A percentile compares a stretch with the other conserved stretches of the same genome.
Evolutionary conservation across 2,329 filamentous ascomycete species (phyloP).

Genomic region (Metarhizium guizhouense): DNA sequence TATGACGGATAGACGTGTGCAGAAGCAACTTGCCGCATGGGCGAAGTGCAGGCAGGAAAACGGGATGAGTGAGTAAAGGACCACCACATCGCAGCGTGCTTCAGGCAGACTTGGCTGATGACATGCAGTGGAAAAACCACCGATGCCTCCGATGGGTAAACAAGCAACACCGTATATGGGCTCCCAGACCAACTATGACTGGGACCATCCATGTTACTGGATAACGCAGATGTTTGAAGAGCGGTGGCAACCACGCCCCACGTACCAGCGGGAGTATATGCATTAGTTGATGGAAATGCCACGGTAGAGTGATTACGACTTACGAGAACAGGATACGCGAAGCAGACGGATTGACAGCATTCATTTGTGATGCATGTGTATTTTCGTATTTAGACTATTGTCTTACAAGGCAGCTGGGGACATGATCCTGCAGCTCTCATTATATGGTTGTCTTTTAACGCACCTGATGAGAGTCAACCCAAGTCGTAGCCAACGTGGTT

Average conservation of each 20-base stretch:
- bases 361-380: not conserved
- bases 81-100: not conserved
- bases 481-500: not conserved
- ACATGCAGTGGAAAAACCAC: not conserved
- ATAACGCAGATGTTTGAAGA: conserved; percentile 36
- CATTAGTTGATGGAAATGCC: not conserved
- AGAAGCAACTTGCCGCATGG: conserved; percentile 18
- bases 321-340: not conserved
- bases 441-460: not conserved
- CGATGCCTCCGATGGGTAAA: not conserved
- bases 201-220: conserved; percentile 36
- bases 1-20: conserved; percentile 13
- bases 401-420: not conserved
- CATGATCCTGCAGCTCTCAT: not conserved
- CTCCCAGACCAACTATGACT: conserved; percentile 17
- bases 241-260: conserved; percentile 27
- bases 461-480: not conserved
- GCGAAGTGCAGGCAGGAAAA: conserved; percentile 15
- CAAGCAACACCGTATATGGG: conserved; percentile 13
- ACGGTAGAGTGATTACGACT: not conserved
- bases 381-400: not conserved
- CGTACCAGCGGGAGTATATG: conserved; percentile 17
- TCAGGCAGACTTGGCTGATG: not conserved
- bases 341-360: not conserved
- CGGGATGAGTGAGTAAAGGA: conserved; percentile 11